Evolutionary conservation across 208 protist genomes (phyloP).

Genomic region (Acanthamoeba triangularis): DNA sequence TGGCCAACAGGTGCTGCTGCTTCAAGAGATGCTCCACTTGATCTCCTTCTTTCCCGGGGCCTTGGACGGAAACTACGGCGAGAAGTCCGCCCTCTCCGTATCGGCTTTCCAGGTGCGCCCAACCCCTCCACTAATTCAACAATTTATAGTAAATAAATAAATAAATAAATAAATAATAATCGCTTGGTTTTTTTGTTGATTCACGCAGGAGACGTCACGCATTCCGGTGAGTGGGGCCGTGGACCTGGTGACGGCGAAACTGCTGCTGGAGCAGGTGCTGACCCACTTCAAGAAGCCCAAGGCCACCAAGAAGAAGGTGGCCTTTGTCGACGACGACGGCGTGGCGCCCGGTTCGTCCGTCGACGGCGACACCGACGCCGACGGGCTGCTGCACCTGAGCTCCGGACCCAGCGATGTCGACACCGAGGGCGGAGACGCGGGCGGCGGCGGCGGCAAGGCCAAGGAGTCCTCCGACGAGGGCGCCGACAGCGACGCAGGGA

Average conservation of each 20-base stretch:
- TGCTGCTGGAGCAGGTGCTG: conserved; percentile 35
- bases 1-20: not conserved
- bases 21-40: conserved; percentile 24
- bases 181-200: not conserved
- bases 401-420: not conserved
- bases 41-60: conserved; percentile 41
- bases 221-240: not conserved
- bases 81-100: conserved; percentile 30
- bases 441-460: conserved; percentile 4
- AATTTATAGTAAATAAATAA: not conserved
- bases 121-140: not conserved
- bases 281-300: conserved; percentile 62
- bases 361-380: not conserved
- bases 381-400: not conserved
- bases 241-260: not conserved
- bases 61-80: not conserved
- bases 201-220: not conserved
- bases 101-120: conserved; percentile 5
- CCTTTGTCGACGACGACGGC: not conserved
- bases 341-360: not conserved
- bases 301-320: conserved; percentile 8
- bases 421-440: not conserved
- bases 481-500: not conserved
- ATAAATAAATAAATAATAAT: too few species aligned
- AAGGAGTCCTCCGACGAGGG: not conserved